phyloP scores from a whole-genome alignment of 2,329 filamentous ascomycete species.

The Mycosphaerelloides madeirae region DNA sequence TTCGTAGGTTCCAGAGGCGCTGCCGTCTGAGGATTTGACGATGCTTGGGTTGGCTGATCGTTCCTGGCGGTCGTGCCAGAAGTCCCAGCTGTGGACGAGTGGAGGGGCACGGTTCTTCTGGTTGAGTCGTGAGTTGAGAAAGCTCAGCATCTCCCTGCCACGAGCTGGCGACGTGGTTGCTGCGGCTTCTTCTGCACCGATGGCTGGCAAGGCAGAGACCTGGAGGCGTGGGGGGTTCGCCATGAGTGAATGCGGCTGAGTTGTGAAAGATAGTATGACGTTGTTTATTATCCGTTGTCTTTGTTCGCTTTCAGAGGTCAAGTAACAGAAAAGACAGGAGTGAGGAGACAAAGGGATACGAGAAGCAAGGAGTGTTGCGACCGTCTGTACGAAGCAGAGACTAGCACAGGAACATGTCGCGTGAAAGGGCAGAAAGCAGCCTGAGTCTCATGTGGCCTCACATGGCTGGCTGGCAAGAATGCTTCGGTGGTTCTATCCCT shows the following conservation, averaged over 20 bases:
- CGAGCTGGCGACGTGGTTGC: slow-evolving; percentile 66
- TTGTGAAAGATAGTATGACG: background rate
- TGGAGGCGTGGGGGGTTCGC: slow-evolving; percentile 21
- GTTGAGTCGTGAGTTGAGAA: slow-evolving; percentile 31
- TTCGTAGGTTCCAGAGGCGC: slow-evolving; percentile 36
- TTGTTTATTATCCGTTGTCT: too few species aligned
- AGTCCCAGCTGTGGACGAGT: slow-evolving; percentile 50
- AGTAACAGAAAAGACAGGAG: too few species aligned
- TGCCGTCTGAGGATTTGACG: slow-evolving; percentile 13
- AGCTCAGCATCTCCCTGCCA: slow-evolving; percentile 65
- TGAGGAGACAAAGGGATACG: too few species aligned
- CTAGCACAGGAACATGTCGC: too few species aligned
- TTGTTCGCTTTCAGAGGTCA: too few species aligned
- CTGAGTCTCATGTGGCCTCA: too few species aligned
- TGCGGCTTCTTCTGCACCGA: slow-evolving; percentile 56
- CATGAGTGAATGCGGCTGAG: too few species aligned
- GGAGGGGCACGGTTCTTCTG: slow-evolving; percentile 45
- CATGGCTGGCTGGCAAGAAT: too few species aligned
- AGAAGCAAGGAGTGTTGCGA: too few species aligned
- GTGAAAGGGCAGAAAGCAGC: too few species aligned
- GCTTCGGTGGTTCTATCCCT: too few species aligned
- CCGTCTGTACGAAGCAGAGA: too few species aligned
- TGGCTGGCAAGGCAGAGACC: slow-evolving; percentile 52
- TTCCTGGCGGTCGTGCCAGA: slow-evolving; percentile 48
- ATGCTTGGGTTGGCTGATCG: slow-evolving; percentile 19